Percentiles rank a stretch among this genome's conserved stretches.
phyloP scores from a whole-genome alignment of 305 asterid genomes.

The Solanum hybrid region DNA sequence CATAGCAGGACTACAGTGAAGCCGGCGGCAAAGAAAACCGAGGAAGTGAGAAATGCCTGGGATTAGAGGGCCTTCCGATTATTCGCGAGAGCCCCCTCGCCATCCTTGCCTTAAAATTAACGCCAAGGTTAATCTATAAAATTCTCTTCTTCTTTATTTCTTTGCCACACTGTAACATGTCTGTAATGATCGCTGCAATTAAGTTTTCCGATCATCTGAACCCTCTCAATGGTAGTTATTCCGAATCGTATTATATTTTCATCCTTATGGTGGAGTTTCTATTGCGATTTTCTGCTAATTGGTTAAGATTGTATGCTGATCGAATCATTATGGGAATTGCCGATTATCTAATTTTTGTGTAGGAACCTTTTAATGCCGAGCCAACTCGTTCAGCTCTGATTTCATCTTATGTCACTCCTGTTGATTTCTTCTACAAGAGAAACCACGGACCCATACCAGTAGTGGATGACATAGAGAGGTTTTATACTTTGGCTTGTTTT shows the following conservation, averaged over 20 bases:
- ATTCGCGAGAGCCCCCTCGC: conserved; percentile 66
- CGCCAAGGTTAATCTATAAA: conserved; percentile 44
- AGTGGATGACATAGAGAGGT: conserved; percentile 68
- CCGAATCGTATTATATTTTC: background rate
- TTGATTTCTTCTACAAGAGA: conserved; percentile 80
- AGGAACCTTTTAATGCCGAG: conserved; percentile 96
- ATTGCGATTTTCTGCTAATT: background rate
- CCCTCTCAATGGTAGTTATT: background rate
- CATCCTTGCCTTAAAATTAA: conserved; percentile 62
- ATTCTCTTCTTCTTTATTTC: background rate
- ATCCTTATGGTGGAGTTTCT: background rate
- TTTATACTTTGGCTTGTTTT: background rate
- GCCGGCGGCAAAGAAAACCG: background rate
- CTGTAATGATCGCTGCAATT: background rate
- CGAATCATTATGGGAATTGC: background rate
- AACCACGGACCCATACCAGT: conserved; percentile 91
- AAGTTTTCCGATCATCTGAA: background rate
- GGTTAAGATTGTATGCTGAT: background rate
- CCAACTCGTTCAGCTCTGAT: conserved; percentile 65
- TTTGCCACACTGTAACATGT: background rate
- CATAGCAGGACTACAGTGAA: background rate
- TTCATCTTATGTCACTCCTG: conserved; percentile 69
- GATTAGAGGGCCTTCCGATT: conserved; percentile 64
- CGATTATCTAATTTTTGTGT: conserved; percentile 1
- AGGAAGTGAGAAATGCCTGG: conserved; percentile 49